A percentile compares a stretch with the other conserved stretches of the same genome.
Conservation (phyloP, 768 basidiomycete genomes). For the Amanita molliuscula region DNA sequence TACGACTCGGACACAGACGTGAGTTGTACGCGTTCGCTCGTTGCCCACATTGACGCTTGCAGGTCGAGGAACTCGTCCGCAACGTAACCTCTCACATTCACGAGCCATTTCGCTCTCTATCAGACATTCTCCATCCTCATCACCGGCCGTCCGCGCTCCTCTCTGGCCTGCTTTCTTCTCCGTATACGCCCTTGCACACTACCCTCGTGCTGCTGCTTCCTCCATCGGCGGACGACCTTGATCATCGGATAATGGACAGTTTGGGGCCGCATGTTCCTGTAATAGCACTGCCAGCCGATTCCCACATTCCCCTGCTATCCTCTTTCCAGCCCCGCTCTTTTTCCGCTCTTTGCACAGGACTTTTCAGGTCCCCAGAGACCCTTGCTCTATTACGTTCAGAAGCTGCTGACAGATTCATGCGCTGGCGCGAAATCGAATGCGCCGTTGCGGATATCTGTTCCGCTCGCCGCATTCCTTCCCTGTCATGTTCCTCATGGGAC, state of each 20-base stretch:
- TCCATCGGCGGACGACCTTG: slow-evolving; percentile 19
- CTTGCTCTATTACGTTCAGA: slow-evolving; percentile 47
- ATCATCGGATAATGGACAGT: slow-evolving; percentile 36
- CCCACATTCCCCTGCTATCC: slow-evolving; percentile 23
- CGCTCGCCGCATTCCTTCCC: not conserved
- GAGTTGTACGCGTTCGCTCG: slow-evolving; percentile 14
- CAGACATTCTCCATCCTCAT: slow-evolving; percentile 42
- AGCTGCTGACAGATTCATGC: slow-evolving; percentile 59
- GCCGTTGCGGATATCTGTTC: slow-evolving; percentile 32
- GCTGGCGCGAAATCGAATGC: slow-evolving; percentile 62
- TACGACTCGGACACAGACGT: slow-evolving; percentile 38
- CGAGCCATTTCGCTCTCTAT: slow-evolving; percentile 41
- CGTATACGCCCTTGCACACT: slow-evolving; percentile 49
- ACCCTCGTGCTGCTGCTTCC: slow-evolving; percentile 45
- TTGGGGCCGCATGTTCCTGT: slow-evolving; percentile 48
- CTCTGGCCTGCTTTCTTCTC: slow-evolving; percentile 45
- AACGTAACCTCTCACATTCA: slow-evolving; percentile 35
- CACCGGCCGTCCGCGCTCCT: slow-evolving; percentile 40
- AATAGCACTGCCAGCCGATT: slow-evolving; percentile 35
- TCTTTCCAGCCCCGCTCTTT: slow-evolving; percentile 45
- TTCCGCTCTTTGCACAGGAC: slow-evolving; percentile 41
- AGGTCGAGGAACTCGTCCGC: slow-evolving; percentile 23
- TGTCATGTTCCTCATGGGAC: slow-evolving; percentile 31
- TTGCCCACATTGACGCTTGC: slow-evolving; percentile 6
- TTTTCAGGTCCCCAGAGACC: slow-evolving; percentile 58